A percentile compares a stretch with the other conserved stretches of the same genome.
These are phyloP conservation scores for Isatis lusitanica DNA, from an alignment of 441 rosid genomes.

Conservation along the genomic window DNA sequence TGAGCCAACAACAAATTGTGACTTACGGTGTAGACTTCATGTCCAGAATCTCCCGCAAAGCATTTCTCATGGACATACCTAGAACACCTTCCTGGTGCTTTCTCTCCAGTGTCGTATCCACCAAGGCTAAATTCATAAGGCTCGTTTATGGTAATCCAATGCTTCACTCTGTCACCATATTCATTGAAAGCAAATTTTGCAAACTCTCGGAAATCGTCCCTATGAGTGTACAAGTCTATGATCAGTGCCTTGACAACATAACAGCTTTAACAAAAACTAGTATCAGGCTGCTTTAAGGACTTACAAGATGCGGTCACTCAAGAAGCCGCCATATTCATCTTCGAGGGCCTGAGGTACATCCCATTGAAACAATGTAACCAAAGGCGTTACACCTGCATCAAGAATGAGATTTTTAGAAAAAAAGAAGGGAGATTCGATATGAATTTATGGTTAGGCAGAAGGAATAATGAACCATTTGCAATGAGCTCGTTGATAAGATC, in stretches of 20 bases:
- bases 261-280: not conserved
- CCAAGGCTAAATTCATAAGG: constrained; percentile 26
- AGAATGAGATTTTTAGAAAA: not conserved
- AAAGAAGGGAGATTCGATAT: not conserved
- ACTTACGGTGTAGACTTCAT: constrained; percentile 36
- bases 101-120: constrained; percentile 40
- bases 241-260: not conserved
- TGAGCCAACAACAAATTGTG: constrained; percentile 43
- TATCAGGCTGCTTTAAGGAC: not conserved
- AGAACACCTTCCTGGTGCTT: constrained; percentile 44
- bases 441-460: not conserved
- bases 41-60: constrained; percentile 33
- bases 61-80: constrained; percentile 34
- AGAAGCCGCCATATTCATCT: constrained; percentile 43
- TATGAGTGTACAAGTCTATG: not conserved
- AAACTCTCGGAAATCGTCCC: constrained; percentile 37
- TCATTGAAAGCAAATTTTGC: constrained; percentile 41
- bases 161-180: constrained; percentile 51
- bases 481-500: constrained; percentile 47
- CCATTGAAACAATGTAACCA: constrained; percentile 49
- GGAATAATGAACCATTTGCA: constrained; percentile 34
- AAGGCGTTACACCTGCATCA: constrained; percentile 42
- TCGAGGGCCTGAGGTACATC: constrained; percentile 42
- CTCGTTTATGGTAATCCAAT: constrained; percentile 50
- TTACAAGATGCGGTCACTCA: constrained; percentile 39